These are phyloP conservation scores for Ogataea nakhonphanomensis DNA, from an alignment of 805 yeast genomes.

Conservation along the genomic window DNA sequence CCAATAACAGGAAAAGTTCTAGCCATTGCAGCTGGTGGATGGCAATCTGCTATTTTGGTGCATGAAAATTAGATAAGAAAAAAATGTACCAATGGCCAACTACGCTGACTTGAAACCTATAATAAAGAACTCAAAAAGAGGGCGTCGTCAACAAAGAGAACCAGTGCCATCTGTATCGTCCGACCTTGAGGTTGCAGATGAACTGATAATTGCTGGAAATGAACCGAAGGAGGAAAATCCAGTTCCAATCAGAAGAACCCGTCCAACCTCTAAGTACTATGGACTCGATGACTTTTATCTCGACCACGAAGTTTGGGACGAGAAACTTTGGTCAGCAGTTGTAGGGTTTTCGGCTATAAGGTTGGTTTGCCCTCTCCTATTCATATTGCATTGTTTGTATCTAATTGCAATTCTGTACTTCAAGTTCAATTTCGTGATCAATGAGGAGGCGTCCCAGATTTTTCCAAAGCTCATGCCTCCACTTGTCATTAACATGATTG, in stretches of 20 bases:
- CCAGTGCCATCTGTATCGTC: neutral
- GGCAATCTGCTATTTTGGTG: slow-evolving; percentile 73
- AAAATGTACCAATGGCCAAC: slow-evolving; percentile 15
- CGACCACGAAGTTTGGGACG: slow-evolving; percentile 14
- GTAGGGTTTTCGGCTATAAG: slow-evolving; percentile 29
- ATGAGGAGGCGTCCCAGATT: slow-evolving; percentile 7
- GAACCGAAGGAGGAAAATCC: neutral
- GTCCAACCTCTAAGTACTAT: slow-evolving; percentile 6
- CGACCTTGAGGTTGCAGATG: slow-evolving; percentile 12
- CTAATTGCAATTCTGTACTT: slow-evolving; percentile 20
- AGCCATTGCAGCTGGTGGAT: slow-evolving; percentile 70
- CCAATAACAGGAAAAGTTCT: slow-evolving; percentile 44
- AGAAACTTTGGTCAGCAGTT: slow-evolving; percentile 21
- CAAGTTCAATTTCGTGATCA: slow-evolving; percentile 15
- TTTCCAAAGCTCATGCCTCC: slow-evolving; percentile 23
- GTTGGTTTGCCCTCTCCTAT: slow-evolving; percentile 25
- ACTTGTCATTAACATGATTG: slow-evolving; percentile 18
- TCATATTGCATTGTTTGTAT: slow-evolving; percentile 23
- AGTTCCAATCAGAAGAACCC: neutral
- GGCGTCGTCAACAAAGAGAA: neutral
- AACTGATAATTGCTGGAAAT: slow-evolving; percentile 14
- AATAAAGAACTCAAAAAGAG: slow-evolving; percentile 16
- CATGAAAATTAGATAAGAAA: slow-evolving; percentile 11
- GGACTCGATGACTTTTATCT: slow-evolving; percentile 10
- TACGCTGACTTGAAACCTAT: slow-evolving; percentile 21